These are phyloP conservation scores for Hypoxylon fuscum DNA, from an alignment of 495 filamentous ascomycete genomes.

Conservation along the genomic window DNA sequence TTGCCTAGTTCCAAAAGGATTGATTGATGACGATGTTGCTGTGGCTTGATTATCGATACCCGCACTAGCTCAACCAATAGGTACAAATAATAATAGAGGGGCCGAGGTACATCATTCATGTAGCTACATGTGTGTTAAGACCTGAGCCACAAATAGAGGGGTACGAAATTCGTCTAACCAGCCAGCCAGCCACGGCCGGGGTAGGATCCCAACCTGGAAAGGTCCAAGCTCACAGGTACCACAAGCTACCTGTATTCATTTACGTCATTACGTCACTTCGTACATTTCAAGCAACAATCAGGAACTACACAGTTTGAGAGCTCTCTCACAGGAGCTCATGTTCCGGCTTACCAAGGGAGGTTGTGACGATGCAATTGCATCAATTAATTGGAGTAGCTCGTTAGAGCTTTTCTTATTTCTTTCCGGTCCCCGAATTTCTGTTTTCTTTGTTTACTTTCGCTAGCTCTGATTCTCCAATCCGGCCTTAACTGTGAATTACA, in stretches of 20 bases:
- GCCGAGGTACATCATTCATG: too few species aligned
- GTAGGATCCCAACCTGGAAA: background rate
- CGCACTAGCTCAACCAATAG: too few species aligned
- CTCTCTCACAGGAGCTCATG: background rate
- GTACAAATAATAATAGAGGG: too few species aligned
- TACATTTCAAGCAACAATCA: conserved; percentile 11
- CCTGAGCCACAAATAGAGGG: conserved; percentile 30
- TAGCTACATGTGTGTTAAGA: too few species aligned
- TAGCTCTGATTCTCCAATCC: too few species aligned
- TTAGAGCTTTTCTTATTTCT: background rate
- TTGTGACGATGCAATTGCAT: conserved; percentile 32
- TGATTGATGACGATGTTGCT: conserved; percentile 25
- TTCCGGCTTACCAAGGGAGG: background rate
- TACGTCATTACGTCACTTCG: conserved; percentile 20
- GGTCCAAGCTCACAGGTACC: background rate
- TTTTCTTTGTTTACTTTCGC: conserved; percentile 1
- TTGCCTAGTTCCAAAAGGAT: conserved; percentile 12
- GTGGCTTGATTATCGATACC: too few species aligned
- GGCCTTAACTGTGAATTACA: background rate
- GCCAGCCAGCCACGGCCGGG: background rate
- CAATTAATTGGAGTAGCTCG: conserved; percentile 13
- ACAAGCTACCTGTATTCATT: too few species aligned
- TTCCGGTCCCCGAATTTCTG: background rate
- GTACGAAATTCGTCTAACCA: background rate
- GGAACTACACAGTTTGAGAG: background rate